Percentiles rank a stretch among this genome's conserved stretches.
phyloP scores from a whole-genome alignment of 768 basidiomycete species.

The Mycena chlorophos region DNA sequence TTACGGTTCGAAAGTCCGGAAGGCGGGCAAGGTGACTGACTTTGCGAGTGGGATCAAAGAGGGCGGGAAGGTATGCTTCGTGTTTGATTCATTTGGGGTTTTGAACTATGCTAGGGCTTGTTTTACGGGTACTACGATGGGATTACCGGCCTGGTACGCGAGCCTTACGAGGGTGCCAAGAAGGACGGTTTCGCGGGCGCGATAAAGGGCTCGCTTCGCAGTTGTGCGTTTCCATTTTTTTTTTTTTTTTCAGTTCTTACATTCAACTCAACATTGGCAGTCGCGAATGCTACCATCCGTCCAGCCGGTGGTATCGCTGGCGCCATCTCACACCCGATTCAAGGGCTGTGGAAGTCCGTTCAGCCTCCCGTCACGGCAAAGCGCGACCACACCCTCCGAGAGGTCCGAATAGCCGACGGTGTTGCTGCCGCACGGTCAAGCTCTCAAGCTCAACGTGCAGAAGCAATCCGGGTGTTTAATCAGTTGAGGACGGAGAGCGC shows the following conservation, averaged over 20 bases:
- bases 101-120: conserved; percentile 25
- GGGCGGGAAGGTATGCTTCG: conserved; percentile 42
- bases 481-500: conserved; percentile 30
- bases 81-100: no score
- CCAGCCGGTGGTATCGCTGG: conserved; percentile 37
- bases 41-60: conserved; percentile 46
- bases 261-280: conserved; percentile 13
- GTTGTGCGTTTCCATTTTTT: conserved; percentile 32
- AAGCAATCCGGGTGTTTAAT: conserved; percentile 41
- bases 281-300: conserved; percentile 33
- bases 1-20: conserved; percentile 44
- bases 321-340: conserved; percentile 36
- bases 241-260: not conserved
- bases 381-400: conserved; percentile 35
- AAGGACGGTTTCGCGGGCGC: conserved; percentile 36
- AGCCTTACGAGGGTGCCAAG: conserved; percentile 35
- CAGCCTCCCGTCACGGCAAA: conserved; percentile 31
- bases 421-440: conserved; percentile 35
- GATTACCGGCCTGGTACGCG: conserved; percentile 35
- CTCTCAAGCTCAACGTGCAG: conserved; percentile 32
- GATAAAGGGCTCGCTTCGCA: conserved; percentile 37
- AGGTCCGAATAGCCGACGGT: conserved; percentile 43
- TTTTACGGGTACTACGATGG: conserved; percentile 39
- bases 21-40: conserved; percentile 41
- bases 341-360: conserved; percentile 40